These are phyloP conservation scores for Microcyclosporella mali DNA, from an alignment of 2,329 filamentous ascomycete genomes.

Conservation along the genomic window DNA sequence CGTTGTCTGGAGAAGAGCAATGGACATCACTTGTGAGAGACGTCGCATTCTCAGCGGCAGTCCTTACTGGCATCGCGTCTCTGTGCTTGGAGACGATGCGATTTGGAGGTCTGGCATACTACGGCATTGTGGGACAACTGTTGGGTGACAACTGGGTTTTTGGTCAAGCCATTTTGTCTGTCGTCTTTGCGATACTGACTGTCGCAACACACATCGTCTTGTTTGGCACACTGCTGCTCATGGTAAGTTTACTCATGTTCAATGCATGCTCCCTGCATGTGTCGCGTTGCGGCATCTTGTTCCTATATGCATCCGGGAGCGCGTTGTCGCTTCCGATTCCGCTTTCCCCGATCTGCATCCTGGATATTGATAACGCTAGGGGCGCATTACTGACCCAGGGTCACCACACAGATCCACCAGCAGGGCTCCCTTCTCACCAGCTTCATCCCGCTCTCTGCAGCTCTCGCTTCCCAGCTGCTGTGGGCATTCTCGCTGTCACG, in stretches of 20 bases:
- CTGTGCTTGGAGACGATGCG: slow-evolving; percentile 23
- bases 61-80: slow-evolving; percentile 22
- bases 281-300: too few relatives aligned
- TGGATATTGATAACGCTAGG: too few relatives aligned
- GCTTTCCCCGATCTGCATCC: too few relatives aligned
- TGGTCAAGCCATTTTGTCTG: slow-evolving; percentile 18
- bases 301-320: too few relatives aligned
- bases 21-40: slow-evolving; percentile 24
- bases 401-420: slow-evolving; percentile 21
- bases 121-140: slow-evolving; percentile 17
- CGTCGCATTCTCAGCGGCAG: slow-evolving; percentile 24
- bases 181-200: slow-evolving; percentile 18
- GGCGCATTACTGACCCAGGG: not conserved
- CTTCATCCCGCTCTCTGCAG: slow-evolving; percentile 24
- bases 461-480: slow-evolving; percentile 26
- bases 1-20: slow-evolving; percentile 6
- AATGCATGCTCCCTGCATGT: too few relatives aligned
- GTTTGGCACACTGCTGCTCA: slow-evolving; percentile 21
- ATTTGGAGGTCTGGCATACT: slow-evolving; percentile 24
- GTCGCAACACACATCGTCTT: slow-evolving; percentile 20
- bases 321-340: too few relatives aligned
- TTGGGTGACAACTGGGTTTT: slow-evolving; percentile 21
- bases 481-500: slow-evolving; percentile 24
- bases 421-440: slow-evolving; percentile 23
- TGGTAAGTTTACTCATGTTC: slow-evolving; percentile 26